phyloP scores from a whole-genome alignment of 1,284 basidiomycete species.

The Irpex lacteus region DNA sequence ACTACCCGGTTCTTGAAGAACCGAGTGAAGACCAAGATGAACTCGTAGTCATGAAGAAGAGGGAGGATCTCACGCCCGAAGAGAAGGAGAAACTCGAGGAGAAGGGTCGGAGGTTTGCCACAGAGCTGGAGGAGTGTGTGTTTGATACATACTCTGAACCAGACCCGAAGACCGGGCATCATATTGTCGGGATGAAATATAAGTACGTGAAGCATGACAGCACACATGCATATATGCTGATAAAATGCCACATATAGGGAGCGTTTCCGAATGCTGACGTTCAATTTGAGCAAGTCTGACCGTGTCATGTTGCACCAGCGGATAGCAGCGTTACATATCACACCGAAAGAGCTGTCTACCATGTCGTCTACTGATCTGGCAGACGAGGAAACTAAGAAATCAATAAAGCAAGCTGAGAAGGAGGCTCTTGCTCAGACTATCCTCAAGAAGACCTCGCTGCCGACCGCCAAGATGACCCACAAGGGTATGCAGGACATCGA shows the following conservation, averaged over 20 bases:
- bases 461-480: slow-evolving; percentile 85
- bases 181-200: slow-evolving; percentile 69
- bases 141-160: slow-evolving; percentile 73
- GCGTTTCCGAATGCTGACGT: slow-evolving; percentile 79
- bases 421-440: slow-evolving; percentile 83
- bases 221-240: background rate
- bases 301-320: slow-evolving; percentile 72
- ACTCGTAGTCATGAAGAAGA: slow-evolving; percentile 21
- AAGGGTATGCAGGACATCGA: slow-evolving; percentile 88
- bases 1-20: slow-evolving; percentile 52
- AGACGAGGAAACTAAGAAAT: slow-evolving; percentile 77
- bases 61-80: slow-evolving; percentile 48
- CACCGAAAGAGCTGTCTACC: slow-evolving; percentile 67
- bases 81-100: slow-evolving; percentile 52
- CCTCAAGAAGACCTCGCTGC: slow-evolving; percentile 64
- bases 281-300: slow-evolving; percentile 76
- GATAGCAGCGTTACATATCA: slow-evolving; percentile 63
- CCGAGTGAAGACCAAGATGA: slow-evolving; percentile 37
- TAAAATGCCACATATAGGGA: slow-evolving; percentile 47
- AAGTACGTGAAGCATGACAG: slow-evolving; percentile 54
- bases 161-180: slow-evolving; percentile 67
- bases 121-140: slow-evolving; percentile 66
- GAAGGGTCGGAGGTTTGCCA: slow-evolving; percentile 57
- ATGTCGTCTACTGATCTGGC: slow-evolving; percentile 87
- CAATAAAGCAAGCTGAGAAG: slow-evolving; percentile 76